Evolutionary conservation across 2,329 filamentous ascomycete genomes (phyloP).

Genomic region (Xylariales sp.): DNA sequence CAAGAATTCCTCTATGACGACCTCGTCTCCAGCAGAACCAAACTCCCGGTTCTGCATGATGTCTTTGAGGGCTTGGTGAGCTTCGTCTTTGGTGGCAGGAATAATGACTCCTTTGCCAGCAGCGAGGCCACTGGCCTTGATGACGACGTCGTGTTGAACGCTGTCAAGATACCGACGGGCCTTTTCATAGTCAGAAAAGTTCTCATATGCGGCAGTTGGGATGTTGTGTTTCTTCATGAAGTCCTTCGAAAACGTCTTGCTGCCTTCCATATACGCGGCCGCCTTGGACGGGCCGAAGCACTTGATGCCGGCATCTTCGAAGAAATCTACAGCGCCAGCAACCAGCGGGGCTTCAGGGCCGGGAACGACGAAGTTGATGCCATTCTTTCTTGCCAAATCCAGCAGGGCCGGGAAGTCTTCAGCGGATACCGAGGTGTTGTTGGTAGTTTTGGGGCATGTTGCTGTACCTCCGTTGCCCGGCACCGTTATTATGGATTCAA

Average conservation of each 20-base stretch:
- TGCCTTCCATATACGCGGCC: slow-evolving; percentile 92
- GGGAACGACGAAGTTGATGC: slow-evolving; percentile 85
- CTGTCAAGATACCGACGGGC: slow-evolving; percentile 80
- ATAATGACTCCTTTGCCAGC: slow-evolving; percentile 97
- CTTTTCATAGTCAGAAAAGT: slow-evolving; percentile 81
- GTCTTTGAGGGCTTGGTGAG: slow-evolving; percentile 80
- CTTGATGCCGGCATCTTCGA: slow-evolving; percentile 77
- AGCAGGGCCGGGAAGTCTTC: slow-evolving; percentile 85
- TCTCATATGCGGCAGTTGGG: slow-evolving; percentile 90
- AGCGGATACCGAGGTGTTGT: slow-evolving; percentile 74
- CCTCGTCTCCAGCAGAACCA: slow-evolving; percentile 85
- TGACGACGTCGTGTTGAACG: slow-evolving; percentile 80
- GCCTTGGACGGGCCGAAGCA: slow-evolving; percentile 88
- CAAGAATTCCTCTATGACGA: slow-evolving; percentile 95
- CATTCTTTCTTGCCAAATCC: slow-evolving; percentile 76
- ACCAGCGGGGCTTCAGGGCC: slow-evolving; percentile 96
- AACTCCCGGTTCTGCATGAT: slow-evolving; percentile 94
- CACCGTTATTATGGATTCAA: slow-evolving; percentile 78
- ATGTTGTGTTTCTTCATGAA: slow-evolving; percentile 95
- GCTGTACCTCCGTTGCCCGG: slow-evolving; percentile 91
- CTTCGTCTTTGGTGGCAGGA: slow-evolving; percentile 83
- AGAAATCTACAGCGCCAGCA: slow-evolving; percentile 87
- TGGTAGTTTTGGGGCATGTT: slow-evolving; percentile 75
- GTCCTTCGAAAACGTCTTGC: slow-evolving; percentile 97
- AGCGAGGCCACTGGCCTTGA: slow-evolving; percentile 93